Percentiles rank a stretch among this genome's conserved stretches.
These are phyloP conservation scores for Coemansia sp. DNA, from an alignment of 192 early-diverging fungal species.

Conservation along the genomic window DNA sequence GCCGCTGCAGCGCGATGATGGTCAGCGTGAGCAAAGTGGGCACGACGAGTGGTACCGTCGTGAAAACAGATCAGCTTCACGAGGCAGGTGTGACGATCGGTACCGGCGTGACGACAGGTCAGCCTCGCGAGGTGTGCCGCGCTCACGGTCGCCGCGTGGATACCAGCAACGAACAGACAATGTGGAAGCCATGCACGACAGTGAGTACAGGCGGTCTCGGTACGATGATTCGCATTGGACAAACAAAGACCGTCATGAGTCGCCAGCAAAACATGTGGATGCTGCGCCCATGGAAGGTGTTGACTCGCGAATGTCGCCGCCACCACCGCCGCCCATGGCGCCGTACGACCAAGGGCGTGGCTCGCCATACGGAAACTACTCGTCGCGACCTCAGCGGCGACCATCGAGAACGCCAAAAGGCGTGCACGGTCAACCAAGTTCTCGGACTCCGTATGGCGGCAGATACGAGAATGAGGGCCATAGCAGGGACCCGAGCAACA, in stretches of 20 bases:
- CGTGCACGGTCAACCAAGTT: constrained; percentile 13
- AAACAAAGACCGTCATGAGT: constrained; percentile 1
- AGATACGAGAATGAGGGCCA: constrained; percentile 33
- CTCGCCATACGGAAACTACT: constrained; percentile 30
- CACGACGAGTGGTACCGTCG: constrained; percentile 18
- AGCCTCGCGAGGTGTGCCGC: constrained; percentile 11
- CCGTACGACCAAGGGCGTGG: constrained; percentile 13
- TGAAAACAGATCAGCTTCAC: constrained; percentile 15
- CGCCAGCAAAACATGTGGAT: constrained; percentile 7
- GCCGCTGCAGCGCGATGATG: constrained; percentile 17
- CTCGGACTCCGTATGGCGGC: constrained; percentile 18
- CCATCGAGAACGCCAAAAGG: constrained; percentile 23
- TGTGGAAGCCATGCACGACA: neutral
- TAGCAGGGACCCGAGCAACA: constrained; percentile 21
- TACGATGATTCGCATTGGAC: constrained; percentile 21
- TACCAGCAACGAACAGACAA: constrained; percentile 4
- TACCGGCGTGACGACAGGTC: constrained; percentile 17
- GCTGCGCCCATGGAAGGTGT: neutral
- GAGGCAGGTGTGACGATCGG: constrained; percentile 14
- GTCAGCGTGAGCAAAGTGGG: constrained; percentile 9
- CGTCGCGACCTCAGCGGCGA: constrained; percentile 22
- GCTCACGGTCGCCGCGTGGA: constrained; percentile 32
- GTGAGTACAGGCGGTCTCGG: constrained; percentile 15
- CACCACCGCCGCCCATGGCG: constrained; percentile 24
- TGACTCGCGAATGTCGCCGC: constrained; percentile 18